These are phyloP conservation scores for Aspergillus sp. DNA, from an alignment of 2,329 filamentous ascomycete genomes.

Conservation along the genomic window DNA sequence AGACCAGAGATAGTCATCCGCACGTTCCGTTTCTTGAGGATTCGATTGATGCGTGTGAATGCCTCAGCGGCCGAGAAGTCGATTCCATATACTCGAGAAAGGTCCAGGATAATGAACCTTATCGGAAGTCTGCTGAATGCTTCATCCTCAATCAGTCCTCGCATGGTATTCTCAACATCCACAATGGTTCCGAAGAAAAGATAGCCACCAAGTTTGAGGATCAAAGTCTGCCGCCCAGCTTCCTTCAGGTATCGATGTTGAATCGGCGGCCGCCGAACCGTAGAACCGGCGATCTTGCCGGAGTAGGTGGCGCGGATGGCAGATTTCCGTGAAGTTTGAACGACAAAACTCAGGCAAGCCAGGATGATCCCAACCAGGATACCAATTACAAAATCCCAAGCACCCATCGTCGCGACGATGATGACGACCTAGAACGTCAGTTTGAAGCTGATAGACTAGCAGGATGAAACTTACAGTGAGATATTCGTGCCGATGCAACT, in stretches of 20 bases:
- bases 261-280: slow-evolving; percentile 84
- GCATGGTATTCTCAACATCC: slow-evolving; percentile 85
- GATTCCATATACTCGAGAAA: slow-evolving; percentile 84
- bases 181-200: slow-evolving; percentile 99
- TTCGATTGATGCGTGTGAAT: slow-evolving; percentile 86
- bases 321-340: slow-evolving; percentile 86
- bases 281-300: slow-evolving; percentile 85
- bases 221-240: slow-evolving; percentile 82
- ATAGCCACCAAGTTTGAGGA: slow-evolving; percentile 89
- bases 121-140: slow-evolving; percentile 76
- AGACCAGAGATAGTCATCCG: slow-evolving; percentile 81
- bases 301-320: slow-evolving; percentile 89
- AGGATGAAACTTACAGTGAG: slow-evolving; percentile 62
- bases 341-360: slow-evolving; percentile 85
- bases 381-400: slow-evolving; percentile 93
- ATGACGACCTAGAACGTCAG: slow-evolving; percentile 61
- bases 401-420: slow-evolving; percentile 93
- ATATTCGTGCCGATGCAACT: slow-evolving; percentile 84
- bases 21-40: slow-evolving; percentile 75
- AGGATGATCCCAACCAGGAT: slow-evolving; percentile 90
- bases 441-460: background rate
- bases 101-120: slow-evolving; percentile 84
- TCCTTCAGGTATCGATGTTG: slow-evolving; percentile 84
- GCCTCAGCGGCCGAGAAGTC: slow-evolving; percentile 97
- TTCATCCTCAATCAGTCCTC: slow-evolving; percentile 77